Evolutionary conservation across 2,329 filamentous ascomycete genomes (phyloP), one percentile per base, ranked within the genome.

Genomic region (Verticillium nonalfalfae): DNA sequence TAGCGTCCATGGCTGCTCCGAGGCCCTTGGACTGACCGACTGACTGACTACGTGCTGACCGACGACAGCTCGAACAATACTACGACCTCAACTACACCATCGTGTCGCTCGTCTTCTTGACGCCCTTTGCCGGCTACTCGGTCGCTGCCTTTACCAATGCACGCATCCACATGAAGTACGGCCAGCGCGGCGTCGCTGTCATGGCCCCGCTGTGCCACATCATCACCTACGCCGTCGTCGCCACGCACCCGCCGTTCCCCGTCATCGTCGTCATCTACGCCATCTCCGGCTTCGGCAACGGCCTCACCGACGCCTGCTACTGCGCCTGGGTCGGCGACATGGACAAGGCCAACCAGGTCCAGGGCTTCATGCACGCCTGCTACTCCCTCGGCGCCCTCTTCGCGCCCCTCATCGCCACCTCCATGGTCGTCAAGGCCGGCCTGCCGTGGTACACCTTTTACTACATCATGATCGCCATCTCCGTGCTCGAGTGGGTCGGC

Each of bases 361-460:
- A 89, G 5, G 88, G 88, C 0, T 81, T 90, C 60, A 70, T 90
- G 39, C 88, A 90, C 67, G 81, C 81, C 0, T 85, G 81, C 61
- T 91, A 90, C 68, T 87, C 86, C 0, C 65, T 89, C 0, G 89
- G 89, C 0, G 88, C 86, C 0, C 79, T 88, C 0, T 74, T 90
- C 2, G 78, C 84, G 3, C 88, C 88, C 0, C 70, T 90, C 2
- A 81, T 90, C 60, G 87, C 87, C 0, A 90, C 89, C 0, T 81
- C 79, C 0, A 84, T 91, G 80, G 84, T 91, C 35, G 85, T 86
- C 0, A 83, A 81, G 59, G 83, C 78, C 0, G 67, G 74, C 1
- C 60, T 86, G 63, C 79, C 79, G 0, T 92, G 89, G 89, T 90
- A 87, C 67, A 80, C 76, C 3, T 91, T 85, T 69, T 91, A 90